A percentile compares a stretch with the other conserved stretches of the same genome.
phyloP scores from a whole-genome alignment of 2,329 filamentous ascomycete species.

The Cladosporium austrohemisphaericum region DNA sequence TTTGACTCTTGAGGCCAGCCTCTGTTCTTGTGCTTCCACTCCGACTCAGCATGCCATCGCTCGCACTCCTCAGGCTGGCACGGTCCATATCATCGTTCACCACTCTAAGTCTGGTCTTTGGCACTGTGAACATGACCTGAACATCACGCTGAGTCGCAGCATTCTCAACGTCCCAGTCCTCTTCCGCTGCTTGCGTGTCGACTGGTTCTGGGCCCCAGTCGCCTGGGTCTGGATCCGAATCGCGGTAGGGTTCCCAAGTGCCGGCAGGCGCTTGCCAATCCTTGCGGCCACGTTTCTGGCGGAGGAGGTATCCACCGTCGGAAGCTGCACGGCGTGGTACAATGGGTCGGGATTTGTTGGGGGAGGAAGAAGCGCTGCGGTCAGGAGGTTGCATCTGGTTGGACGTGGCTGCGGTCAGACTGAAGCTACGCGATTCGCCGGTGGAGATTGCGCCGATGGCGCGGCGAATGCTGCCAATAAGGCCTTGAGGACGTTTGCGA shows the following conservation, averaged over 20 bases:
- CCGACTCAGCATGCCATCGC: conserved; percentile 27
- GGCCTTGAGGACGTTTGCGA: conserved; percentile 21
- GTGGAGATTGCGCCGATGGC: conserved; percentile 30
- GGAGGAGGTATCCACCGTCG: conserved; percentile 39
- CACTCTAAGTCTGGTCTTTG: conserved; percentile 79
- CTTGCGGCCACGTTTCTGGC: conserved; percentile 39
- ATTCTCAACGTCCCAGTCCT: conserved; percentile 50
- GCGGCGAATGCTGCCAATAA: conserved; percentile 33
- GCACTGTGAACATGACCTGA: conserved; percentile 84
- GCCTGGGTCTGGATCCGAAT: conserved; percentile 30
- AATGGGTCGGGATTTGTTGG: conserved; percentile 19
- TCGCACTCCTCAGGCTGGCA: conserved; percentile 34
- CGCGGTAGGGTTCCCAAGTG: conserved; percentile 28
- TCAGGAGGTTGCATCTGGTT: conserved; percentile 16
- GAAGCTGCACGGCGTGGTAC: conserved; percentile 41
- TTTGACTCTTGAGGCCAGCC: background rate
- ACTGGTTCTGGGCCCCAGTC: conserved; percentile 32
- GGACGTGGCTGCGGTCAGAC: conserved; percentile 22
- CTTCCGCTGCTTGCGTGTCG: conserved; percentile 34
- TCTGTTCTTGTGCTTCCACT: conserved; percentile 18
- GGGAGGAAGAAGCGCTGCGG: conserved; percentile 25
- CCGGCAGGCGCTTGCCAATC: conserved; percentile 31
- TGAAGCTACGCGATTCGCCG: conserved; percentile 28
- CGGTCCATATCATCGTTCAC: conserved; percentile 68
- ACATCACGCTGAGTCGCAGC: conserved; percentile 46